Conservation (phyloP, 2,329 filamentous ascomycete species). For the Alternaria solani region DNA sequence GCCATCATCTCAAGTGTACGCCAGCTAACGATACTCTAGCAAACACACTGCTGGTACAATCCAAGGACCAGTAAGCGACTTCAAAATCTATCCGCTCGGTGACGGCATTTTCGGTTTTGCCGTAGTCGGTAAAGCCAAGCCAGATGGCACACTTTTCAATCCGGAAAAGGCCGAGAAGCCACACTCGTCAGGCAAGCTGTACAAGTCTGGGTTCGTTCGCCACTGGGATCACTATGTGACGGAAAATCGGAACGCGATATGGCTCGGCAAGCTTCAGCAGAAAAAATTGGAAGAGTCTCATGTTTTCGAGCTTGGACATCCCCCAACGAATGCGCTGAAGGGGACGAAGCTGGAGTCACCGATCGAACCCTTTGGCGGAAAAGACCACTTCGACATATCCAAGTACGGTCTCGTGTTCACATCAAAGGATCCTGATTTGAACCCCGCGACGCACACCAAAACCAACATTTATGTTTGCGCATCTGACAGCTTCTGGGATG, state of each 20-base stretch:
- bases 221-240: constrained; percentile 84
- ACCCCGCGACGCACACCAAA: constrained; percentile 79
- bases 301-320: constrained; percentile 14
- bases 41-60: constrained; percentile 55
- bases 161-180: constrained; percentile 67
- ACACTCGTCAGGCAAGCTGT: constrained; percentile 72
- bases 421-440: constrained; percentile 75
- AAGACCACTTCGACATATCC: constrained; percentile 81
- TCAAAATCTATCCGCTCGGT: constrained; percentile 55
- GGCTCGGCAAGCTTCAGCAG: constrained; percentile 68
- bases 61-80: constrained; percentile 57
- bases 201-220: constrained; percentile 77
- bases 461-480: constrained; percentile 77
- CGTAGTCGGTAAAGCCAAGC: constrained; percentile 68
- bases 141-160: constrained; percentile 75
- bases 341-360: constrained; percentile 69
- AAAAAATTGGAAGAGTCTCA: constrained; percentile 23
- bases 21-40: constrained; percentile 25
- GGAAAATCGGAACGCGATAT: constrained; percentile 74
- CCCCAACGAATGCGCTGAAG: constrained; percentile 70
- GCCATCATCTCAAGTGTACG: neutral
- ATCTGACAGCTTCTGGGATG: constrained; percentile 64
- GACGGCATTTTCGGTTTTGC: constrained; percentile 55
- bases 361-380: constrained; percentile 79
- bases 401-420: constrained; percentile 73